Evolutionary conservation across 108 stramenopile genomes (phyloP).

Genomic region (Cyclotella baltica): DNA sequence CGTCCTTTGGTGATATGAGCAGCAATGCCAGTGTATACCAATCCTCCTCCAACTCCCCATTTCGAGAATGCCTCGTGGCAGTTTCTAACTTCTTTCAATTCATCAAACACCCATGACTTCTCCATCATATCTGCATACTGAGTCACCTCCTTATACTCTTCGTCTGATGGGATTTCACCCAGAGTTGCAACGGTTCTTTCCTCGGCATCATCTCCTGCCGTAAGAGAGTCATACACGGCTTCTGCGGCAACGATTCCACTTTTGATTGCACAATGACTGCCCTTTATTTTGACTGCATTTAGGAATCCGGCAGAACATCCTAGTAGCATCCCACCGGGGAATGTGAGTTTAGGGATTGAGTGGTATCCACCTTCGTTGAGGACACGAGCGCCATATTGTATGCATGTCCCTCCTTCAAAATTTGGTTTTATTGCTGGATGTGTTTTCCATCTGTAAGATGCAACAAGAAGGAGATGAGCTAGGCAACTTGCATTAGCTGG

Average conservation of each 20-base stretch:
- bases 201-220: conserved; percentile 65
- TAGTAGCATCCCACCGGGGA: conserved; percentile 93
- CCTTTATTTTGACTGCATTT: conserved; percentile 99
- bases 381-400: conserved; percentile 97
- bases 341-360: conserved; percentile 94
- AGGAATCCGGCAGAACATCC: conserved; percentile 98
- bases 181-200: conserved; percentile 71
- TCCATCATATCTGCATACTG: conserved; percentile 74
- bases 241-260: conserved; percentile 95
- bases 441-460: conserved; percentile 82
- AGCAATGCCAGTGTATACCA: conserved; percentile 91
- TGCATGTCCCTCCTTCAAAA: conserved; percentile 94
- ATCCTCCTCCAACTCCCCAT: conserved; percentile 92
- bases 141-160: conserved; percentile 61
- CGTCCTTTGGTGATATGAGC: conserved; percentile 91
- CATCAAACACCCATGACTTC: conserved; percentile 94
- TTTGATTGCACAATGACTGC: conserved; percentile 98
- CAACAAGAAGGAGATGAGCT: neutral
- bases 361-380: conserved; percentile 98
- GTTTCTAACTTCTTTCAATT: conserved; percentile 95
- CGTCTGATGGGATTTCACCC: conserved; percentile 64
- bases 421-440: conserved; percentile 91
- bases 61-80: conserved; percentile 94
- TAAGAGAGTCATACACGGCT: conserved; percentile 84
- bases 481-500: neutral